Base-by-base conservation (phyloP, 1,284 basidiomycete genomes). In the Heterobasidion annosum region DNA sequence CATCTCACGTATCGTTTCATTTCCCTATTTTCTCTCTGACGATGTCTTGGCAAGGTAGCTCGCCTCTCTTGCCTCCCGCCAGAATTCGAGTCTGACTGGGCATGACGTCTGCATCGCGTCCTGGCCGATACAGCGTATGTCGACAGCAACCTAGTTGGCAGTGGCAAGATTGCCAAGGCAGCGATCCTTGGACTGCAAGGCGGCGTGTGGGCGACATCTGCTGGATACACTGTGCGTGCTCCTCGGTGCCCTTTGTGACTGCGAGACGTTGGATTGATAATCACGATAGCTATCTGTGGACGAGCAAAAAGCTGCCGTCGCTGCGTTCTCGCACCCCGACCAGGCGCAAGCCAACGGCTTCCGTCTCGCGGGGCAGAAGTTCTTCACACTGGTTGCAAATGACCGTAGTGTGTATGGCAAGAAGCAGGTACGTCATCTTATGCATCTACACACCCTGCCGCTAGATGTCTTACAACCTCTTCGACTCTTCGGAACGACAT, bases 121-220 rank as follows among this genome's bases (percentile, higher is more conserved):
- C 52, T 37, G 15, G 34, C 18, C 34, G 47, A 35, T 56, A 32
- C 65, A 94, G 92, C 73, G 56, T 96, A 96, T 75, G 91, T 97
- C 68, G 92, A 98, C 72, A 73, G 74, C 65, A 87, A 94, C 68
- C 83, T 98, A 58, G 69, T 96, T 60, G 89, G 83, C 34, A 88
- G 77, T 56, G 85, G 84, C 63, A 91, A 84, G 71, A 75, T 97
- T 67, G 56, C 73, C 44, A 78, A 81, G 64, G 93, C 91, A 44
- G 93, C 93, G 46, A 97, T 98, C 70, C 60, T 98, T 53, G 94
- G 93, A 44, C 80, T 79, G 60, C 73, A 83, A 63, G 93, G 93
- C 51, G 93, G 95, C 57, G 78, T 95, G 32, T 98, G 95, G 95
- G 94, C 93, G 18, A 64, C 78, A 6, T 83, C 83, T 13, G 12